Base-by-base conservation (phyloP, 83 land plant species). In the Thuja plicata region DNA sequence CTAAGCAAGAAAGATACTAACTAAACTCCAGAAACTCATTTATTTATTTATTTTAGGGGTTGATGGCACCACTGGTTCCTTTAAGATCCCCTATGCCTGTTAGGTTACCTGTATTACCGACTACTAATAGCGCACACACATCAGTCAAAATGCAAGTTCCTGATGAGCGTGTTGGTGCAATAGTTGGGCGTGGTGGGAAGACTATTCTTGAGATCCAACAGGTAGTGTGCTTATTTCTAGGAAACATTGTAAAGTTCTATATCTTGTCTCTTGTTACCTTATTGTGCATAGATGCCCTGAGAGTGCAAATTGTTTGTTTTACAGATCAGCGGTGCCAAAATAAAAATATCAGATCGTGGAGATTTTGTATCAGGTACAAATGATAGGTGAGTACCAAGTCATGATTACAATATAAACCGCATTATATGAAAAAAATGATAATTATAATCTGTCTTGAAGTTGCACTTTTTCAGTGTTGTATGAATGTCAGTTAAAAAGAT, bases 141-240 rank as follows among this genome's bases (percentile, higher is more conserved):
- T 92, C 97, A 4, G 40, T 92, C 70, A 95, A 92, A 24, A 88
- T 97, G 89, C 94, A 94, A 34, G 92, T 97, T 88, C 92, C 98
- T 27, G 99, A 97, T 91, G 99, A 94, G 80, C 98, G 96, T 90
- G 94, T 97, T 87, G 99, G 99, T 13, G 90, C 94, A 34, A 94
- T 97, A 74, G 94, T 97, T 87, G 99, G 99, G 77, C 97, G 99
- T 76, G 97, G 97, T 84, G 99, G 99, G 73, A 96, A 94, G 88
- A 96, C 90, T 84, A 92, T 97, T 66, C 92, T 87, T 87, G 99
- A 97, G 77, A 96, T 97, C 54, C 95, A 94, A 87, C 99, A 97
- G 95, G 99, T 97, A n/a, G 19, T 9, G 16, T 48, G 34, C 17
- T 83, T 27, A 48, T 46, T 48, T 15, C 30, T 48, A 35, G 34